Conservation (phyloP, 2,329 filamentous ascomycete species). For the Aspergillus sp. region DNA sequence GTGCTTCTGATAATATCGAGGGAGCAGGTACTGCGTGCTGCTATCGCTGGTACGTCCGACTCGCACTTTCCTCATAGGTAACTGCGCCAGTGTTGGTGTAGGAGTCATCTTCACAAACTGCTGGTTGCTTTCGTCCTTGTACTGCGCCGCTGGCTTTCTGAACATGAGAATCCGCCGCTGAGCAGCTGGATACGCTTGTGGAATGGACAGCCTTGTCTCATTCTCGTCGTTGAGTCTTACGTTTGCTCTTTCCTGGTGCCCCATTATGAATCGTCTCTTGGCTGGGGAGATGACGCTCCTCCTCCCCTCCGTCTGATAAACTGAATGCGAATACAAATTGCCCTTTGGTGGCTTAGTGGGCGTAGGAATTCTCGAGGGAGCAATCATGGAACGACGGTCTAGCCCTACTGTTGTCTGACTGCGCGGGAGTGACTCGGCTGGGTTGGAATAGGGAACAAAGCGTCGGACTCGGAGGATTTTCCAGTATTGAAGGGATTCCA, state of each 20-base stretch:
- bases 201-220: neutral
- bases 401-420: slow-evolving; percentile 5
- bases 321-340: slow-evolving; percentile 19
- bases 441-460: neutral
- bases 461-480: slow-evolving; percentile 6
- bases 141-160: neutral
- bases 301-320: slow-evolving; percentile 22
- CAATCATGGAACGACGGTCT: neutral
- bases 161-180: neutral
- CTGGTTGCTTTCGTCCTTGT: neutral
- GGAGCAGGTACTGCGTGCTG: neutral
- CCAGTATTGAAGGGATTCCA: neutral
- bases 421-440: neutral
- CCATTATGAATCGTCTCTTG: slow-evolving; percentile 5
- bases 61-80: slow-evolving; percentile 3
- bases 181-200: neutral
- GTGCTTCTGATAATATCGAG: neutral
- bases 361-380: slow-evolving; percentile 22
- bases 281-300: slow-evolving; percentile 21
- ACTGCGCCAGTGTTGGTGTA: neutral
- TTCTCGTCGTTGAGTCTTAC: neutral
- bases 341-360: slow-evolving; percentile 15
- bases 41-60: neutral
- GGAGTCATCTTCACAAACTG: neutral
- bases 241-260: neutral